Conservation (phyloP, 2,329 filamentous ascomycete species). For the Aspergillus caelatus region DNA sequence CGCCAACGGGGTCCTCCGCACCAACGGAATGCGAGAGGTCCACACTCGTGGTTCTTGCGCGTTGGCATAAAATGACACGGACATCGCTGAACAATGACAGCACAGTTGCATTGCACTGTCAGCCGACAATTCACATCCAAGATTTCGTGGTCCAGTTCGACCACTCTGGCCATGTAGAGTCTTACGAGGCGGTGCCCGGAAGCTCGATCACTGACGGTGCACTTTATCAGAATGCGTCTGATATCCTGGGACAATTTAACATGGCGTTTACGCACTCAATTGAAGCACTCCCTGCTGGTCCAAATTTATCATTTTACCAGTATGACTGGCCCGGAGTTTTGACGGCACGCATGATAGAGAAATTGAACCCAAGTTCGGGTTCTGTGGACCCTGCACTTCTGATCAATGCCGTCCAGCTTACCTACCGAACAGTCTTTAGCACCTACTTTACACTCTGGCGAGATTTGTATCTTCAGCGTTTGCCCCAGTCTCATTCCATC, state of each 20-base stretch:
- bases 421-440: slow-evolving; percentile 14
- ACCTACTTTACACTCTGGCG: slow-evolving; percentile 12
- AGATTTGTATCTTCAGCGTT: background rate
- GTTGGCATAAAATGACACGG: background rate
- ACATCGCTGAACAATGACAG: background rate
- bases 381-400: background rate
- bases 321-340: background rate
- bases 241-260: background rate
- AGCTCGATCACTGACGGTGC: background rate
- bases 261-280: background rate
- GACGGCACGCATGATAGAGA: background rate
- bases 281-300: background rate
- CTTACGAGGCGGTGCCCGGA: background rate
- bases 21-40: background rate
- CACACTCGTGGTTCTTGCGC: background rate
- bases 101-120: slow-evolving; percentile 8
- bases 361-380: background rate
- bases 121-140: slow-evolving; percentile 3
- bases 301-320: background rate
- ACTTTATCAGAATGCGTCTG: slow-evolving; percentile 1
- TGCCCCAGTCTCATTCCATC: background rate
- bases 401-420: slow-evolving; percentile 1
- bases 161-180: background rate
- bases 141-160: slow-evolving; percentile 5
- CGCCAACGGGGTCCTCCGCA: background rate